Percentiles rank a stretch among this genome's conserved stretches.
These are phyloP conservation scores for Ensete ventricosum DNA, from an alignment of 176 grass and related monocot species.

Conservation along the genomic window DNA sequence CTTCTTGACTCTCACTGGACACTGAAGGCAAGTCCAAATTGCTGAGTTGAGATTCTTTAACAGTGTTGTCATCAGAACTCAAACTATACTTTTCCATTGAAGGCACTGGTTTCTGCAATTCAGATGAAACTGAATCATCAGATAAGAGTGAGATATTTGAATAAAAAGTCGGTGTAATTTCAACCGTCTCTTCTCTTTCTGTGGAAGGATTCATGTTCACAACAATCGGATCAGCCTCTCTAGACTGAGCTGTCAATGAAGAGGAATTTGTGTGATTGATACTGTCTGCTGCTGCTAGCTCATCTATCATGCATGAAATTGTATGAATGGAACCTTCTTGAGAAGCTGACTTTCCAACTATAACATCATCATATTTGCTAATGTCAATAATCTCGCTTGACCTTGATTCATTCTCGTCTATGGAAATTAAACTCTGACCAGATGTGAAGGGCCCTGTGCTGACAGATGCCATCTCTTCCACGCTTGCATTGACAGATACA, in stretches of 20 bases:
- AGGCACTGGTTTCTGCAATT: neutral
- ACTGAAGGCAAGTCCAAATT: constrained; percentile 62
- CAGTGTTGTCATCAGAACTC: constrained; percentile 27
- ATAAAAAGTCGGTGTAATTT: constrained; percentile 14
- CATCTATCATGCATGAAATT: neutral
- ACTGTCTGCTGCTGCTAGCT: neutral
- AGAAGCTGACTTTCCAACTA: constrained; percentile 7
- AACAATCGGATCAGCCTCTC: neutral
- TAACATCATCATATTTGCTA: constrained; percentile 14
- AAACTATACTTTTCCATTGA: constrained; percentile 21
- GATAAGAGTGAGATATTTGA: neutral
- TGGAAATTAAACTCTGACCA: neutral
- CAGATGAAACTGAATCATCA: constrained; percentile 22
- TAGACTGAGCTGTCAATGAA: neutral
- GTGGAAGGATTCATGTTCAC: too few species aligned
- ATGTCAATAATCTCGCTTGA: constrained; percentile 19
- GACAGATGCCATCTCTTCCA: neutral
- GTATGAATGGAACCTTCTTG: neutral
- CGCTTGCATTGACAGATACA: neutral
- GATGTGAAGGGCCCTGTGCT: neutral
- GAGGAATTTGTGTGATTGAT: constrained; percentile 26
- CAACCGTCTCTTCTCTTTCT: constrained; percentile 26
- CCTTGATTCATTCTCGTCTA: neutral
- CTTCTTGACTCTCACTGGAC: constrained; percentile 50
- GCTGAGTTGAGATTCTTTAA: constrained; percentile 24